phyloP scores from a whole-genome alignment of 768 basidiomycete genomes.

The Pleurotus citrinopileatus region DNA sequence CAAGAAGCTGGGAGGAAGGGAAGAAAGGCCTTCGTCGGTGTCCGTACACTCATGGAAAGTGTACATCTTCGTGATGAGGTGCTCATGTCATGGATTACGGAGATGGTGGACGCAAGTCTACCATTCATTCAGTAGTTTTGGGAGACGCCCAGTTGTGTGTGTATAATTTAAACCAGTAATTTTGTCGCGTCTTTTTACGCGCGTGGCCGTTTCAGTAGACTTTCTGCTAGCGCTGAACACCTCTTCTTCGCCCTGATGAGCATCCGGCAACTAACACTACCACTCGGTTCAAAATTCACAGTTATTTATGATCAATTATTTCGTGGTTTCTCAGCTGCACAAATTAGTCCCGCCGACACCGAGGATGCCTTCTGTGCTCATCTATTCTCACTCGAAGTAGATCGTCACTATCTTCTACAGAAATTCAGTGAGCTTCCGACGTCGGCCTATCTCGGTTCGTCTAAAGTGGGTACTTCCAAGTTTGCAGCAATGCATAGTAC shows the following conservation, averaged over 20 bases:
- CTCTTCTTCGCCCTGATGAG: too few species aligned
- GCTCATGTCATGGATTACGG: slow-evolving; percentile 35
- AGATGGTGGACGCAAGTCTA: slow-evolving; percentile 15
- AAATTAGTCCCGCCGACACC: slow-evolving; percentile 43
- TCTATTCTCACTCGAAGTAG: slow-evolving; percentile 50
- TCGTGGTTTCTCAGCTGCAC: slow-evolving; percentile 41
- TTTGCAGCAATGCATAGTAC: not conserved
- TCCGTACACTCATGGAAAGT: slow-evolving; percentile 56
- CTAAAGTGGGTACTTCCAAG: slow-evolving; percentile 46
- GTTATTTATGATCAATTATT: slow-evolving; percentile 47
- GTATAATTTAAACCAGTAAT: not conserved
- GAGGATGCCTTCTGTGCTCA: slow-evolving; percentile 49
- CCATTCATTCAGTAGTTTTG: not conserved
- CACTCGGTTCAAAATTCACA: slow-evolving; percentile 44
- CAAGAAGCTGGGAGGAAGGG: slow-evolving; percentile 71
- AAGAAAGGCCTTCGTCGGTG: slow-evolving; percentile 64
- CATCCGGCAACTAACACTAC: too few species aligned
- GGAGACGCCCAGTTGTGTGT: not conserved
- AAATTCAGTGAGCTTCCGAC: slow-evolving; percentile 41
- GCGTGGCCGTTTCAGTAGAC: too few species aligned
- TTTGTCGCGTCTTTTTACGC: not conserved
- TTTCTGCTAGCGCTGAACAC: not conserved
- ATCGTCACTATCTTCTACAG: slow-evolving; percentile 40
- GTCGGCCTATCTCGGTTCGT: slow-evolving; percentile 42
- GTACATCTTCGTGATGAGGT: slow-evolving; percentile 65